phyloP scores from a whole-genome alignment of 495 filamentous ascomycete species.

The Podospora fimiseda region DNA sequence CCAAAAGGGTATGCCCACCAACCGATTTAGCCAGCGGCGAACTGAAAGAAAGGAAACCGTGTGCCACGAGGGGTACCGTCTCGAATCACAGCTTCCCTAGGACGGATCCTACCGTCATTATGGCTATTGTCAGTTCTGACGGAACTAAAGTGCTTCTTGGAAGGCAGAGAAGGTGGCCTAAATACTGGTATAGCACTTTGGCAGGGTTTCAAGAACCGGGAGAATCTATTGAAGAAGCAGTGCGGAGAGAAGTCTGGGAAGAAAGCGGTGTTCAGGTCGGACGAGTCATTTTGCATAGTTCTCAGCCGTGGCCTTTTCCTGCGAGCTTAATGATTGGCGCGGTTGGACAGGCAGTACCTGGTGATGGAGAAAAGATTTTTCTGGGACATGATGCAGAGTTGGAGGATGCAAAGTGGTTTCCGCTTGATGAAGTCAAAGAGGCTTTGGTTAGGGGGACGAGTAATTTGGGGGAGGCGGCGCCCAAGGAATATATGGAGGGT shows the following conservation, averaged over 20 bases:
- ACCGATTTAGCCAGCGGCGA: constrained; percentile 52
- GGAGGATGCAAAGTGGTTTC: constrained; percentile 82
- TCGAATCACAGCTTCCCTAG: constrained; percentile 88
- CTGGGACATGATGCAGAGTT: constrained; percentile 86
- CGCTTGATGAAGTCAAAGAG: constrained; percentile 60
- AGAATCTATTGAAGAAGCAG: constrained; percentile 91
- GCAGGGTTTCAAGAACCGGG: constrained; percentile 95
- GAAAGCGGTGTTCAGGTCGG: constrained; percentile 81
- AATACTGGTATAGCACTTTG: constrained; percentile 79
- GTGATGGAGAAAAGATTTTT: constrained; percentile 70
- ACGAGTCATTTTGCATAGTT: constrained; percentile 83
- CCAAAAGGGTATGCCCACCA: constrained; percentile 84
- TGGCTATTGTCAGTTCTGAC: constrained; percentile 76
- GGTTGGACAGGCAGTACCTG: constrained; percentile 73
- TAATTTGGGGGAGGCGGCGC: constrained; percentile 54
- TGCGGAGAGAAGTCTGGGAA: constrained; percentile 93
- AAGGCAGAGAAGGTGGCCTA: constrained; percentile 75
- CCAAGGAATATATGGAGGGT: constrained; percentile 67
- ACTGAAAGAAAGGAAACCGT: constrained; percentile 53
- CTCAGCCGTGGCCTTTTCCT: constrained; percentile 65
- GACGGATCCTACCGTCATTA: constrained; percentile 92
- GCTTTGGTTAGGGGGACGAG: constrained; percentile 56
- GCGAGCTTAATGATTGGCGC: constrained; percentile 94
- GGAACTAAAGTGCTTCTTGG: constrained; percentile 74
- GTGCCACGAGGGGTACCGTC: constrained; percentile 66